Percentiles rank a stretch among this genome's conserved stretches.
Conservation (phyloP, 805 yeast species). For the Wickerhamiella australiensis region DNA sequence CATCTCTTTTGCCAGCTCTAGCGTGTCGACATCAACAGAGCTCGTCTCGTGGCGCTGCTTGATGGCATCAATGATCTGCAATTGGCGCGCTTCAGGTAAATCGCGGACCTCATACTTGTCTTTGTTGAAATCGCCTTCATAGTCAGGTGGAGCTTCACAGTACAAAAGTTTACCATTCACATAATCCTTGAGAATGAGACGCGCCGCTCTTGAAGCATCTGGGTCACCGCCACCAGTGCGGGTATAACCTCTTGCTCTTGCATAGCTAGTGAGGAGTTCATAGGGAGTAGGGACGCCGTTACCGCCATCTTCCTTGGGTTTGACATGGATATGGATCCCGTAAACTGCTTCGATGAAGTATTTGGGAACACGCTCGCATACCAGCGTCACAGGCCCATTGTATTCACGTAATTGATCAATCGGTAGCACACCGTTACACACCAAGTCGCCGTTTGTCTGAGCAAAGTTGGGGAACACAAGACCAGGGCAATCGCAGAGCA, state of each 20-base stretch:
- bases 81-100: constrained; percentile 60
- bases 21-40: constrained; percentile 34
- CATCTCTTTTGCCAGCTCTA: constrained; percentile 60
- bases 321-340: constrained; percentile 77
- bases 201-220: constrained; percentile 87
- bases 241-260: constrained; percentile 94
- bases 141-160: constrained; percentile 77
- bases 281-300: constrained; percentile 75
- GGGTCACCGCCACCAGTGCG: constrained; percentile 89
- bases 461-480: constrained; percentile 97
- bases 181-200: constrained; percentile 86
- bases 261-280: constrained; percentile 82
- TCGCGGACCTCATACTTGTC: constrained; percentile 56
- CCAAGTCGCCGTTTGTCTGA: constrained; percentile 89
- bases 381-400: constrained; percentile 76
- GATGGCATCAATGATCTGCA: constrained; percentile 52
- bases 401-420: constrained; percentile 91
- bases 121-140: constrained; percentile 59
- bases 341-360: constrained; percentile 79
- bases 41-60: constrained; percentile 30
- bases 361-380: constrained; percentile 81
- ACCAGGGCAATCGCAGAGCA: constrained; percentile 98
- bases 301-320: constrained; percentile 76
- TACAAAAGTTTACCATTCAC: constrained; percentile 81
- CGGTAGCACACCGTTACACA: constrained; percentile 96